These are phyloP conservation scores for Phaeotremella skinneri DNA, from an alignment of 768 basidiomycete species.

Conservation along the genomic window DNA sequence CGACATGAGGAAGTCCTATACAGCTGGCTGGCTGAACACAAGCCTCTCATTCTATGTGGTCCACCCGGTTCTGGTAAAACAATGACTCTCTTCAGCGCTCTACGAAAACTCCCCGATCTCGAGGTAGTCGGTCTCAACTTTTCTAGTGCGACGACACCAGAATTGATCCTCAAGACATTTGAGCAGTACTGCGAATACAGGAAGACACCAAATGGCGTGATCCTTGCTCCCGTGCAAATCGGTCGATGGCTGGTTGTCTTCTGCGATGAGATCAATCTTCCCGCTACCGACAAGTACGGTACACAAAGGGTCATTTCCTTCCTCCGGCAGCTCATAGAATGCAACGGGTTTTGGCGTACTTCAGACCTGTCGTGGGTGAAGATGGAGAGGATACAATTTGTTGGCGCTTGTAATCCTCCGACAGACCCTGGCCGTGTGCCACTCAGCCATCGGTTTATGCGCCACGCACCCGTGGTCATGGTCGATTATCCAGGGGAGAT, in stretches of 20 bases:
- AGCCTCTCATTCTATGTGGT: constrained; percentile 95
- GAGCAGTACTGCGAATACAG: constrained; percentile 99
- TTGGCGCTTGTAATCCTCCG: constrained; percentile 98
- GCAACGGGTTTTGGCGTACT: constrained; percentile 89
- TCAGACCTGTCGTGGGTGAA: constrained; percentile 96
- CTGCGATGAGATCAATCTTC: constrained; percentile 98
- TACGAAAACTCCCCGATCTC: constrained; percentile 96
- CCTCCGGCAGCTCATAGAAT: constrained; percentile 92
- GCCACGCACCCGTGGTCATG: constrained; percentile 96
- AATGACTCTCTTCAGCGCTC: constrained; percentile 97
- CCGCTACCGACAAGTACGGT: constrained; percentile 94
- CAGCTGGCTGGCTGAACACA: constrained; percentile 98
- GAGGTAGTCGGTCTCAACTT: constrained; percentile 99
- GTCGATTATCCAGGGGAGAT: constrained; percentile 98
- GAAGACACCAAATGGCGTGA: constrained; percentile 96
- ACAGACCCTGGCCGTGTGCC: constrained; percentile 99
- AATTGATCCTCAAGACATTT: constrained; percentile 97
- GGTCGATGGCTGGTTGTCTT: constrained; percentile 99
- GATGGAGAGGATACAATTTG: constrained; percentile 98
- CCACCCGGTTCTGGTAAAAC: constrained; percentile 99
- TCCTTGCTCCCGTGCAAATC: constrained; percentile 88
- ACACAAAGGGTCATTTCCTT: constrained; percentile 99
- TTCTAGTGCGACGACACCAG: constrained; percentile 96
- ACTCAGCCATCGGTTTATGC: constrained; percentile 91
- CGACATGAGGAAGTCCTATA: constrained; percentile 98